Percentiles rank a stretch among this genome's conserved stretches.
These are phyloP conservation scores for Monsonia emarginata DNA, from an alignment of 441 rosid genomes.

Conservation along the genomic window DNA sequence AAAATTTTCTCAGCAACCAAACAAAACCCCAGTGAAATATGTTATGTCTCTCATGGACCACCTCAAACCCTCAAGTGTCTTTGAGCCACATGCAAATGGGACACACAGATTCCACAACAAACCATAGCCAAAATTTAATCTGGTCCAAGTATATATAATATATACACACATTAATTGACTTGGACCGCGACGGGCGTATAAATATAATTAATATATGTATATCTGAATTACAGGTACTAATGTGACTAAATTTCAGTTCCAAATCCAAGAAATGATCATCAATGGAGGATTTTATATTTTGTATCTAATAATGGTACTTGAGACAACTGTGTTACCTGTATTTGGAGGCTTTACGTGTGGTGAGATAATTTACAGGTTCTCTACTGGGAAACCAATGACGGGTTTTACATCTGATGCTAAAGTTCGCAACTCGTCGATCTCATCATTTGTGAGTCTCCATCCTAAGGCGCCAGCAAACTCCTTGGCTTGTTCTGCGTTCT, in stretches of 20 bases:
- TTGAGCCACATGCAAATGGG: background rate
- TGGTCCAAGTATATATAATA: background rate
- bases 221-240: background rate
- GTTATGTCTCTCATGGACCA: background rate
- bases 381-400: conserved; percentile 67
- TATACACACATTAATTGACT: background rate
- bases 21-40: background rate
- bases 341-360: background rate
- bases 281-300: too few relatives aligned
- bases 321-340: background rate
- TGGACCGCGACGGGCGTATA: background rate
- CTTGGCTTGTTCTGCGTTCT: conserved; percentile 57
- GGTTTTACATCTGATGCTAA: conserved; percentile 51
- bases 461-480: conserved; percentile 82
- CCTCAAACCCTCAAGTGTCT: background rate
- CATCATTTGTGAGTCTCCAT: conserved; percentile 58
- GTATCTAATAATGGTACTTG: too few relatives aligned
- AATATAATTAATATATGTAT: background rate
- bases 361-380: conserved; percentile 41
- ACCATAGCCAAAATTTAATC: background rate
- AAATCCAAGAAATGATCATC: too few relatives aligned
- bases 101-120: background rate
- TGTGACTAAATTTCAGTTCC: too few relatives aligned
- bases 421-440: conserved; percentile 64
- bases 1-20: background rate